phyloP scores from a whole-genome alignment of 2,329 filamentous ascomycete species.

The Xylariomycetidae sp. region DNA sequence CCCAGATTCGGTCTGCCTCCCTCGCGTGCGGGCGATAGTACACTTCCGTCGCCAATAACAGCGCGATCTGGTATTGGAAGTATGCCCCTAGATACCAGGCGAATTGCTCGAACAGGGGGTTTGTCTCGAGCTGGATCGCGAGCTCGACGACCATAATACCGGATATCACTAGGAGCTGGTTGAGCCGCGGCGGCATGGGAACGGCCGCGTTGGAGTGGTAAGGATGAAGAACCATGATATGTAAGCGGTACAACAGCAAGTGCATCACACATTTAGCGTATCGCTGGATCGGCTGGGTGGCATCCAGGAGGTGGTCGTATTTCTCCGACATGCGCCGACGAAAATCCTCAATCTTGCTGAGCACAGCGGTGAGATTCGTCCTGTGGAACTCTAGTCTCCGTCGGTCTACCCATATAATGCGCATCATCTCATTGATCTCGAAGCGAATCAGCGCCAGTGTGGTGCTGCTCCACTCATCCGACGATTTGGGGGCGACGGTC shows the following conservation, averaged over 20 bases:
- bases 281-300: conserved; percentile 55
- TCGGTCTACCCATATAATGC: conserved; percentile 65
- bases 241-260: conserved; percentile 57
- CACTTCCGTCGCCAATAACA: conserved; percentile 65
- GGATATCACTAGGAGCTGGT: conserved; percentile 59
- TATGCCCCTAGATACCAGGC: conserved; percentile 68
- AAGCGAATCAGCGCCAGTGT: conserved; percentile 66
- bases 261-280: conserved; percentile 62
- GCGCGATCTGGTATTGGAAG: conserved; percentile 67
- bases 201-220: conserved; percentile 49
- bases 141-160: conserved; percentile 48
- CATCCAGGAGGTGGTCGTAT: conserved; percentile 60
- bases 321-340: conserved; percentile 58
- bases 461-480: conserved; percentile 60
- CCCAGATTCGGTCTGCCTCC: conserved; percentile 64
- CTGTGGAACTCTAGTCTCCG: conserved; percentile 58
- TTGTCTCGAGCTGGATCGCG: conserved; percentile 41
- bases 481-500: conserved; percentile 37
- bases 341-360: conserved; percentile 67
- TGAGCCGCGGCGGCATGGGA: conserved; percentile 57
- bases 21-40: conserved; percentile 53
- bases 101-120: conserved; percentile 50
- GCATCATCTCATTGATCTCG: conserved; percentile 69
- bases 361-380: conserved; percentile 57
- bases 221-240: conserved; percentile 64